Conservation (phyloP, 2,329 filamentous ascomycete species). For the Exophiala spinifera region DNA sequence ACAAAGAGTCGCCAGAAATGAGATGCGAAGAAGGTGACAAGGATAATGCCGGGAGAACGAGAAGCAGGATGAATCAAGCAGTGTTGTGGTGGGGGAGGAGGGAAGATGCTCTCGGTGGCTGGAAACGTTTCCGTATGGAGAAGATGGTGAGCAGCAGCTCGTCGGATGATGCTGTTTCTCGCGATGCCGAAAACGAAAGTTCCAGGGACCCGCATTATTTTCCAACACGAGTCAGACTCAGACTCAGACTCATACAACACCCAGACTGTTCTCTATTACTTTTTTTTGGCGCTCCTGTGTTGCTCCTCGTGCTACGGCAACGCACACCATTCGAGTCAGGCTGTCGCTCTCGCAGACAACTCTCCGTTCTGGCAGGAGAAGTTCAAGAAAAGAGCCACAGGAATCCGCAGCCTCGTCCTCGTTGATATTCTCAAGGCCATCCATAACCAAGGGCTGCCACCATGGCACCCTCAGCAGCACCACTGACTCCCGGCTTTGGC, state of each 20-base stretch:
- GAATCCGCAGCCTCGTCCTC: not conserved
- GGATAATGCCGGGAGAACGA: not conserved
- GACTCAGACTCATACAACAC: too few species aligned
- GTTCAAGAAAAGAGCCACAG: not conserved
- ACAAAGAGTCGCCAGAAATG: too few species aligned
- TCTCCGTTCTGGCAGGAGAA: not conserved
- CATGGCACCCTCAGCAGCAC: constrained; percentile 19
- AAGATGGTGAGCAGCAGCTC: not conserved
- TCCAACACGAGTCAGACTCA: not conserved
- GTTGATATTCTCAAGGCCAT: not conserved
- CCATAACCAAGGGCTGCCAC: constrained; percentile 1
- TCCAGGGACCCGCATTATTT: too few species aligned
- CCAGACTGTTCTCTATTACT: too few species aligned
- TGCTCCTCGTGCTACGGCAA: too few species aligned
- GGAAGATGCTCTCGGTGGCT: not conserved
- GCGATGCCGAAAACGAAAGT: too few species aligned
- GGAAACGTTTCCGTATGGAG: not conserved
- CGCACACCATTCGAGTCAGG: too few species aligned
- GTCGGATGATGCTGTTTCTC: not conserved
- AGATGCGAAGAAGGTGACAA: not conserved
- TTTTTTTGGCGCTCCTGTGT: not conserved
- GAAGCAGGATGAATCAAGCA: not conserved
- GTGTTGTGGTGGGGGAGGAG: not conserved
- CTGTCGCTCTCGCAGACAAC: not conserved
- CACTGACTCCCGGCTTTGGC: constrained; percentile 63